Evolutionary conservation across 495 filamentous ascomycete genomes (phyloP), one percentile per base, ranked within the genome.

Genomic region (Aspergillus funiculosus): DNA sequence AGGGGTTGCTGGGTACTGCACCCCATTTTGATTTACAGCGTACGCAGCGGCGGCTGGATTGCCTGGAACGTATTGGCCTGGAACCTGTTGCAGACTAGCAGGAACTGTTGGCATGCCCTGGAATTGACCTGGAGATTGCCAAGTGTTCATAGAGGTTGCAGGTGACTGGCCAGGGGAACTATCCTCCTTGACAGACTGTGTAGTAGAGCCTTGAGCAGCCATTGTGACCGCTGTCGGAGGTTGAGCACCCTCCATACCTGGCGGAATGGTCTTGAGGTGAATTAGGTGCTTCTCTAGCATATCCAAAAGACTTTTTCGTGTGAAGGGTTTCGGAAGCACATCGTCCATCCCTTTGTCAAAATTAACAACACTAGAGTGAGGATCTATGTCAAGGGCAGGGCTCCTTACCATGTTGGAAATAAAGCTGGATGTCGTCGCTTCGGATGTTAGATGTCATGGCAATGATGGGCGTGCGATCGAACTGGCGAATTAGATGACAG

Each of bases 371-470:
- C 31, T 37, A 32, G 28, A 37, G 17, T 6, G 13, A 47, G 17
- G 28, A 38, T n/a, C n/a, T 18, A 27, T 22, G 15, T 6, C 6
- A 26, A 35, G 10, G 19, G 21, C 6, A 21, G 17, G 22, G 18
- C 9, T 17, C 58, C 83, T 70, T 74, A 96, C 92, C 92, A 71
- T 94, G 90, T 50, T 89, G 82, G 70, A 96, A 97, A 60, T 98
- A 98, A 67, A 91, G 90, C 51, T 89, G 83, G 43, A 98, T 95
- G 62, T 98, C 92, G 58, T 97, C 91, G 49, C 88, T 89, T 31
- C 94, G 81, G 48, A 97, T 97, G 56, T 97, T 98, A 14, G 92
- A 95, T 19, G 92, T 97, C 92, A 98, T 96, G 39, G 92, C 94
- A 48, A 98, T 87, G 55, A 97, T 92, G 10, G 92, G 92, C 13